Base-by-base conservation (phyloP, 164 flowering plant species). In the Stephania cephalantha region DNA sequence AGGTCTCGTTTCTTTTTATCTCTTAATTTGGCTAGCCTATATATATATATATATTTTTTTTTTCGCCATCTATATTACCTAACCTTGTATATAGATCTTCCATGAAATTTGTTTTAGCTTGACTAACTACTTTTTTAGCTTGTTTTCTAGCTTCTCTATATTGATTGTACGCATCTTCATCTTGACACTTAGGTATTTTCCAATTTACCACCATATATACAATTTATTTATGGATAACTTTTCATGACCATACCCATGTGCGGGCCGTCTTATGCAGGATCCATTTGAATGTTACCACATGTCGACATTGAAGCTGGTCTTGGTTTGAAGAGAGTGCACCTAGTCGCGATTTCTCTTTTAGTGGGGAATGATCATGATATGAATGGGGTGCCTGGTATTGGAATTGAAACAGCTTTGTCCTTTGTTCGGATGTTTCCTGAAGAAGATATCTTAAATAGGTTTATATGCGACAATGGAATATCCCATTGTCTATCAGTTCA, bases 301-400 rank as follows among this genome's bases (percentile, higher is more conserved):
- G 78, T 85, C 90, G 97, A 94, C 76, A 88, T 96, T 79, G 97
- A 94, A 84, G 85, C 85, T 77, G 91, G 94, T 71, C 95, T 93
- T 75, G 95, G 97, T 13, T 78, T 96, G 78, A 86, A 83, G 85
- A 89, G 98, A 83, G 84, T 85, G 42, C 99, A 94, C 70, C 81
- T 96, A 77, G 85, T 96, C 71, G 97, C 94, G 64, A 86, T 96
- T 18, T 85, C 94, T 71, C 95, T 96, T 76, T 84, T 96, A 88
- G 96, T 89, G 77, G 98, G 99, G 52, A 91, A 86, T 76, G 99
- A 94, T 82, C 88, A 90, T 79, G 89, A 92, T 81, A 75, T 92
- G 71, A 81, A 78, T 58, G 99, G 99, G 46, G 91, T 96, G n/a
- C 85, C 80, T 78, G 97, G 97, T 25, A 85, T 96, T 78, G 99